These are phyloP conservation scores for Tuber borchii DNA, from an alignment of 495 filamentous ascomycete species.

Conservation along the genomic window DNA sequence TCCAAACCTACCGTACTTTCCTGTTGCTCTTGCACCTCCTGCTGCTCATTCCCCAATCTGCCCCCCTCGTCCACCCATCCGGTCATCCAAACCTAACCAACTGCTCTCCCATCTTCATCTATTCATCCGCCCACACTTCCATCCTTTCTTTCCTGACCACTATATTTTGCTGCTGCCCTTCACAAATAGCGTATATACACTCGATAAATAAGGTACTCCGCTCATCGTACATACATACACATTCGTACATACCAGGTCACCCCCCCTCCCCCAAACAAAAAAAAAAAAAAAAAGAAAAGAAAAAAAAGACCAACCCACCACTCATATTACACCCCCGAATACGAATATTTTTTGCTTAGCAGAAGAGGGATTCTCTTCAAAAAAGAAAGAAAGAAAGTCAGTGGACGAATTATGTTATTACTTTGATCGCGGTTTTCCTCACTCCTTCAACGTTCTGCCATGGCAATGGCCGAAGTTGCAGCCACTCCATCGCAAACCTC, in stretches of 20 bases:
- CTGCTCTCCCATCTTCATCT: constrained; percentile 9
- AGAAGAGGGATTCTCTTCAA: constrained; percentile 8
- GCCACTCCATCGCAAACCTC: constrained; percentile 42
- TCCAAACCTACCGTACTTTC: constrained; percentile 6
- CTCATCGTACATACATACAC: constrained; percentile 35
- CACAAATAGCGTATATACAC: constrained; percentile 3
- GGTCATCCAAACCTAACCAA: constrained; percentile 23
- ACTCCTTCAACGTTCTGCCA: constrained; percentile 26
- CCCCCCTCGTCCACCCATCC: constrained; percentile 19
- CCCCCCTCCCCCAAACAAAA: not conserved
- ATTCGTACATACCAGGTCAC: constrained; percentile 19
- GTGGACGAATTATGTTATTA: constrained; percentile 39
- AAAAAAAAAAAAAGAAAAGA: too few species aligned
- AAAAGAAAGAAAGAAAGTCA: constrained; percentile 22
- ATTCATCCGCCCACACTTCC: constrained; percentile 8
- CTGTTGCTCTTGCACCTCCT: constrained; percentile 14
- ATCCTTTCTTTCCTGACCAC: not conserved
- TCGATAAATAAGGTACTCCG: constrained; percentile 24
- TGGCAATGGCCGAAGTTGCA: constrained; percentile 42
- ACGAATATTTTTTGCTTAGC: constrained; percentile 25
- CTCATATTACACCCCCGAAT: constrained; percentile 19
- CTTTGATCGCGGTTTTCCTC: constrained; percentile 32
- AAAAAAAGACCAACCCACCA: not conserved
- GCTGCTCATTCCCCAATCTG: constrained; percentile 16
- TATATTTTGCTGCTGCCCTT: constrained; percentile 1